phyloP scores from a whole-genome alignment of 345 rosid species.

The Salix exigua region DNA sequence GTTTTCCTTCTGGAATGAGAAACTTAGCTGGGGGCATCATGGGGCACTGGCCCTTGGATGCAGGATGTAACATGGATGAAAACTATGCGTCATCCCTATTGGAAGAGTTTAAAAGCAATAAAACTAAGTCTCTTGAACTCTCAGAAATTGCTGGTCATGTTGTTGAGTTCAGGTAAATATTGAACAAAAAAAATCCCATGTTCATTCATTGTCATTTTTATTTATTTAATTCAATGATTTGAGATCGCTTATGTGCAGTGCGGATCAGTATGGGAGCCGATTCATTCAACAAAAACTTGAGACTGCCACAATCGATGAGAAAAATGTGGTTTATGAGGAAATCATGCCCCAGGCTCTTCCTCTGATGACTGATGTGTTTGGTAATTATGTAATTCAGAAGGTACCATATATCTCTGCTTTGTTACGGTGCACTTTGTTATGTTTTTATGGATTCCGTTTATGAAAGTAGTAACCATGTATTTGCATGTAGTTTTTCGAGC shows the following conservation, averaged over 20 bases:
- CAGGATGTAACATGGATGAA: conserved; percentile 46
- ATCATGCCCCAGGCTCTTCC: conserved; percentile 80
- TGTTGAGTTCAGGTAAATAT: conserved; percentile 67
- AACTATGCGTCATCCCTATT: conserved; percentile 50
- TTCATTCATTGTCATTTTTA: background rate
- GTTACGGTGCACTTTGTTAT: background rate
- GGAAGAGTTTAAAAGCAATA: conserved; percentile 67
- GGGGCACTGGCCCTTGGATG: conserved; percentile 55
- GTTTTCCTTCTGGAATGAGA: conserved; percentile 51
- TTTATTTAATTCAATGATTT: conserved; percentile 10
- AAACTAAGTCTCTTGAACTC: conserved; percentile 67
- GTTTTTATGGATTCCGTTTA: background rate
- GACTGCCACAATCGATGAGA: conserved; percentile 78
- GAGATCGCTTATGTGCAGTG: conserved; percentile 37
- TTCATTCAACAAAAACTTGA: conserved; percentile 97
- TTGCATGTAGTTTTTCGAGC: conserved; percentile 80
- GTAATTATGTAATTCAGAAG: conserved; percentile 95
- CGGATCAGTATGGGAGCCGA: conserved; percentile 94
- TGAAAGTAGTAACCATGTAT: background rate
- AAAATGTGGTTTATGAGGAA: conserved; percentile 79
- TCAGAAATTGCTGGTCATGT: conserved; percentile 65
- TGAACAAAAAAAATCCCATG: background rate
- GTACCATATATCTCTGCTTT: conserved; percentile 28
- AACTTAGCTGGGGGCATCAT: conserved; percentile 44
- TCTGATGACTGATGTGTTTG: conserved; percentile 93